These are phyloP conservation scores for Sambucus nigra DNA, from an alignment of 129 eudicot genomes.

Conservation along the genomic window DNA sequence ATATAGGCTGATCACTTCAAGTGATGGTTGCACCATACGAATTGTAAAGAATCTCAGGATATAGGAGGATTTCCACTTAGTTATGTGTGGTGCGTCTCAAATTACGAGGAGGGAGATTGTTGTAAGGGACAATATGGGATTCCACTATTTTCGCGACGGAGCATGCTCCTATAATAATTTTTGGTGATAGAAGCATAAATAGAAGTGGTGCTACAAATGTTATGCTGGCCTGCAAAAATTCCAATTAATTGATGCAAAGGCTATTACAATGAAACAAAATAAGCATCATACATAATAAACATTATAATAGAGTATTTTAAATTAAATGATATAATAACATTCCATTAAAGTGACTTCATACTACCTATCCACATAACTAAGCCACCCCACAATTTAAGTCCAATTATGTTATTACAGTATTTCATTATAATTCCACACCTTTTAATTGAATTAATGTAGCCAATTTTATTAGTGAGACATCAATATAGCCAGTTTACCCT, in stretches of 20 bases:
- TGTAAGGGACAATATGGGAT: constrained; percentile 63
- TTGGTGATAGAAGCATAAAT: constrained; percentile 33
- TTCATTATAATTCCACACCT: too few relatives aligned
- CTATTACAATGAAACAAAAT: too few relatives aligned
- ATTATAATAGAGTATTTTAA: too few relatives aligned
- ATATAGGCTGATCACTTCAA: constrained; percentile 30
- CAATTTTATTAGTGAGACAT: too few relatives aligned
- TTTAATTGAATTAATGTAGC: too few relatives aligned
- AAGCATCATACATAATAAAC: too few relatives aligned
- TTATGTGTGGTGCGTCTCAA: constrained; percentile 59
- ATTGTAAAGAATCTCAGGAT: constrained; percentile 62
- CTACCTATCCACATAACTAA: too few relatives aligned
- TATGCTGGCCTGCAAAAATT: neutral
- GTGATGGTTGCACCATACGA: constrained; percentile 28
- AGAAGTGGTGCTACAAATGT: neutral
- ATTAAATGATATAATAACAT: too few relatives aligned
- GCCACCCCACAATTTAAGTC: too few relatives aligned
- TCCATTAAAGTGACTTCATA: too few relatives aligned
- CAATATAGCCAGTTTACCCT: too few relatives aligned
- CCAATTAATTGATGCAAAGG: neutral
- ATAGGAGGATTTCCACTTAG: constrained; percentile 56
- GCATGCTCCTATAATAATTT: constrained; percentile 55
- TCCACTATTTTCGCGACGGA: constrained; percentile 53
- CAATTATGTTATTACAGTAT: too few relatives aligned
- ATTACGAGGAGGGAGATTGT: constrained; percentile 45